These are phyloP conservation scores for Abrus pulchellus DNA, from an alignment of 306 rosid genomes.

Conservation along the genomic window DNA sequence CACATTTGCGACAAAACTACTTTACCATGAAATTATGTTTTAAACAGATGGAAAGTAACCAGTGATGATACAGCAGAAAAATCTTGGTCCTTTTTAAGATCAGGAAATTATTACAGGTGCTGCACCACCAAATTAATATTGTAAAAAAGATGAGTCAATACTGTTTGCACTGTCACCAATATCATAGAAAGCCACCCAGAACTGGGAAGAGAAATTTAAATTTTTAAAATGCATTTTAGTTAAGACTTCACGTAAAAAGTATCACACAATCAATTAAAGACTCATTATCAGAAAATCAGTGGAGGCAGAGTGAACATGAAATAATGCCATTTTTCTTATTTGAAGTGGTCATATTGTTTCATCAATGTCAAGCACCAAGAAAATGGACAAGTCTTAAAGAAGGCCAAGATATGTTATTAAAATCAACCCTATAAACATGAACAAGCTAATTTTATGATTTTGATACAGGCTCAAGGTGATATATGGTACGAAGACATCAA, in stretches of 20 bases:
- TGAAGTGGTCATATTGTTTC: slow-evolving; percentile 10
- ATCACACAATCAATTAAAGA: slow-evolving; percentile 26
- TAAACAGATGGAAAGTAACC: not conserved
- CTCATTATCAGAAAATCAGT: slow-evolving; percentile 21
- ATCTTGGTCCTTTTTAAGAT: slow-evolving; percentile 4
- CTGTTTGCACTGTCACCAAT: slow-evolving; percentile 86
- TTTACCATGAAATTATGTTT: slow-evolving; percentile 10
- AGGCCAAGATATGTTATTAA: not conserved
- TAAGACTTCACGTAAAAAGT: slow-evolving; percentile 15
- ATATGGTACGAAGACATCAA: not conserved
- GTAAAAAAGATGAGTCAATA: not conserved
- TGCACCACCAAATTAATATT: not conserved
- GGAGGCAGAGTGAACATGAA: slow-evolving; percentile 34
- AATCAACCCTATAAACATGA: slow-evolving; percentile 35
- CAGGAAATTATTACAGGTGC: slow-evolving; percentile 15
- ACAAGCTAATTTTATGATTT: slow-evolving; percentile 14
- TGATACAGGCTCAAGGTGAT: slow-evolving; percentile 29
- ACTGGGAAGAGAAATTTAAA: slow-evolving; percentile 96
- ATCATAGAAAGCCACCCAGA: slow-evolving; percentile 89
- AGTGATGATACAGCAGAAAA: slow-evolving; percentile 24
- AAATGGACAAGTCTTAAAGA: slow-evolving; percentile 17
- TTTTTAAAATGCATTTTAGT: slow-evolving; percentile 41
- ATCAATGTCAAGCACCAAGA: slow-evolving; percentile 26
- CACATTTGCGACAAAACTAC: not conserved
- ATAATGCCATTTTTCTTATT: slow-evolving; percentile 23